Percentiles rank a stretch among this genome's conserved stretches.
Conservation (phyloP, 1,139 yeast genomes). For the Debaryomyces subglobosus region DNA sequence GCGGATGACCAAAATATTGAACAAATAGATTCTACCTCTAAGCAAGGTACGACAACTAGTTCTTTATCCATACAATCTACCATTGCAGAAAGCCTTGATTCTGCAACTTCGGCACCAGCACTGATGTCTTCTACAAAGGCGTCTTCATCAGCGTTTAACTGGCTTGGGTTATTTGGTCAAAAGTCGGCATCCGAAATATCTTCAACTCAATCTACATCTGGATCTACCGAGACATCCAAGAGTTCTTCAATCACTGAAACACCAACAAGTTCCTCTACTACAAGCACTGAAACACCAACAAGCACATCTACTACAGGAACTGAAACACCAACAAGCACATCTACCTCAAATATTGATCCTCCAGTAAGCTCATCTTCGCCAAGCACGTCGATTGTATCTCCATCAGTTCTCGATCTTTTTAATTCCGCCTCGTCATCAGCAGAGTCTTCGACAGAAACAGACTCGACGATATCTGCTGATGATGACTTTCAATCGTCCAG, state of each 20-base stretch:
- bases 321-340: neutral
- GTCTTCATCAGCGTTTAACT: neutral
- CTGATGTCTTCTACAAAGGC: neutral
- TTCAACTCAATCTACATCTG: neutral
- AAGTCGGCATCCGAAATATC: constrained; percentile 7
- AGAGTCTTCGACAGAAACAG: neutral
- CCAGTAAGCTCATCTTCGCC: neutral
- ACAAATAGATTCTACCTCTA: neutral
- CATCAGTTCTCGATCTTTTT: neutral
- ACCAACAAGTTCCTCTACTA: no score
- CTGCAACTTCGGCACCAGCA: neutral
- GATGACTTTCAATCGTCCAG: neutral
- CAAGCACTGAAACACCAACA: no score
- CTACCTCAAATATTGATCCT: neutral
- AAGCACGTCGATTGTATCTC: neutral
- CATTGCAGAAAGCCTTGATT: neutral
- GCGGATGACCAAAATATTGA: neutral
- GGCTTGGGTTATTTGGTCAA: neutral
- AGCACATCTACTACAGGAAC: no score
- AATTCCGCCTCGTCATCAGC: neutral
- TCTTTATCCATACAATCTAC: neutral
- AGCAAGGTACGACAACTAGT: neutral
- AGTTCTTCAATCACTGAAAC: neutral
- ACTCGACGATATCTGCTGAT: neutral
- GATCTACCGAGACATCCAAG: neutral